Percentiles rank a stretch among this genome's conserved stretches.
Conservation (phyloP, 495 filamentous ascomycete genomes). For the Elasticomyces elasticus region DNA sequence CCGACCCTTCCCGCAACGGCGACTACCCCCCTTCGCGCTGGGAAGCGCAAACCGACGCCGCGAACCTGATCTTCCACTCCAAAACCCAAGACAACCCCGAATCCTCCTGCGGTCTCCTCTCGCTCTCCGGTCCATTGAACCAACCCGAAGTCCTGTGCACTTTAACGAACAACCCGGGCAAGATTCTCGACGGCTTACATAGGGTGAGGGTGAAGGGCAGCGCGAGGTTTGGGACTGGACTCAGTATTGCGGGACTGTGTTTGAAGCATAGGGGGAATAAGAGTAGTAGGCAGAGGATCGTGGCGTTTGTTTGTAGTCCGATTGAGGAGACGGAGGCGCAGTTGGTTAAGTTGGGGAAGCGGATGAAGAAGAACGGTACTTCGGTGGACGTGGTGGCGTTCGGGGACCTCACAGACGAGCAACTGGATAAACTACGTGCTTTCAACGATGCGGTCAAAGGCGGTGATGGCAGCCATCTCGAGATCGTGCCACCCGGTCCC, state of each 20-base stretch:
- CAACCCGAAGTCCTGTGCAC: constrained; percentile 87
- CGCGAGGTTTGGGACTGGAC: constrained; percentile 77
- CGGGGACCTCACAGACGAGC: constrained; percentile 83
- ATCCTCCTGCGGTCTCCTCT: constrained; percentile 95
- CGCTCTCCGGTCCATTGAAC: constrained; percentile 98
- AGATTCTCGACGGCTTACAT: constrained; percentile 87
- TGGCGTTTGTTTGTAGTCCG: constrained; percentile 89
- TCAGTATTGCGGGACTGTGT: constrained; percentile 93
- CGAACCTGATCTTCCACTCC: constrained; percentile 85
- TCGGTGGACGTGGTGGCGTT: constrained; percentile 90
- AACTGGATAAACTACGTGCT: constrained; percentile 79
- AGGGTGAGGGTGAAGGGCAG: constrained; percentile 85
- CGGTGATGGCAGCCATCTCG: constrained; percentile 79
- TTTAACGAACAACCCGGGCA: constrained; percentile 87
- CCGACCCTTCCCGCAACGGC: constrained; percentile 93
- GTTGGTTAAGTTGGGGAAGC: constrained; percentile 81
- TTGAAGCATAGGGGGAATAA: constrained; percentile 98
- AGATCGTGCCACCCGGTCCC: constrained; percentile 80
- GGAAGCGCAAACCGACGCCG: constrained; percentile 90
- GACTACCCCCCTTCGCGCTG: constrained; percentile 91
- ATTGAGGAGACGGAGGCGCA: constrained; percentile 81
- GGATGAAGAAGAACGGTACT: constrained; percentile 95
- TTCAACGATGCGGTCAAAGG: constrained; percentile 90
- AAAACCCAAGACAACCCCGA: constrained; percentile 93
- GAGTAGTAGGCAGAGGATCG: constrained; percentile 84